Conservation (phyloP, 2,329 filamentous ascomycete genomes). For the Ambrosiella beaveri region DNA sequence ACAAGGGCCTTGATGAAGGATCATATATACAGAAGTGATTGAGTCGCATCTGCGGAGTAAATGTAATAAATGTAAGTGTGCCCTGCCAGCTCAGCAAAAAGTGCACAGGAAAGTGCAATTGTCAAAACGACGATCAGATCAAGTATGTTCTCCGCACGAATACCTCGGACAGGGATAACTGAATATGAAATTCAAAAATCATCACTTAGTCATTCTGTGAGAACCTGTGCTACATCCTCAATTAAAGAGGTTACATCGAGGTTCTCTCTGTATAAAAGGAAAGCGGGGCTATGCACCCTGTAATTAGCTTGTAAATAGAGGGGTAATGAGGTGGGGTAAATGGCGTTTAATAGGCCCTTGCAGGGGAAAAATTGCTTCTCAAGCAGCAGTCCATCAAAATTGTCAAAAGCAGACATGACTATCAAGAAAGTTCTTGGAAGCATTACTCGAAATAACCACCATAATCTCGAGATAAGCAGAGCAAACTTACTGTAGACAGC, state of each 20-base stretch:
- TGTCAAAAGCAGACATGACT: background rate
- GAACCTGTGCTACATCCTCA: background rate
- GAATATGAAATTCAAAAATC: slow-evolving; percentile 13
- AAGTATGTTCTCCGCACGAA: slow-evolving; percentile 13
- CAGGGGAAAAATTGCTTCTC: background rate
- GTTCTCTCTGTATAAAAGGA: background rate
- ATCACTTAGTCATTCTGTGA: slow-evolving; percentile 6
- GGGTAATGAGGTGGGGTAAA: slow-evolving; percentile 1
- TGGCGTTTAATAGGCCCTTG: background rate
- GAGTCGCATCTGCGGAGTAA: background rate
- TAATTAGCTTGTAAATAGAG: slow-evolving; percentile 1
- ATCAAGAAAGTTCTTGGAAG: background rate
- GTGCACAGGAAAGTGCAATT: background rate
- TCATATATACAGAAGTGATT: background rate
- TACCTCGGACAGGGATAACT: slow-evolving; percentile 15
- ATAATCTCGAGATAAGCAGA: background rate
- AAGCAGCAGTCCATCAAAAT: background rate
- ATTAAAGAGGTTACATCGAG: background rate
- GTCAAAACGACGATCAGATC: slow-evolving; percentile 11
- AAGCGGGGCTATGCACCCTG: background rate
- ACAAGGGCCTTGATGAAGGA: background rate
- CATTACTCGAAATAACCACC: background rate
- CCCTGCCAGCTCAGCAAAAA: background rate
- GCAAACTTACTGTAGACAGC: slow-evolving; percentile 81
- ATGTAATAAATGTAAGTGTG: background rate